Evolutionary conservation across 768 basidiomycete genomes (phyloP).

Genomic region (Botryobasidium botryosum): DNA sequence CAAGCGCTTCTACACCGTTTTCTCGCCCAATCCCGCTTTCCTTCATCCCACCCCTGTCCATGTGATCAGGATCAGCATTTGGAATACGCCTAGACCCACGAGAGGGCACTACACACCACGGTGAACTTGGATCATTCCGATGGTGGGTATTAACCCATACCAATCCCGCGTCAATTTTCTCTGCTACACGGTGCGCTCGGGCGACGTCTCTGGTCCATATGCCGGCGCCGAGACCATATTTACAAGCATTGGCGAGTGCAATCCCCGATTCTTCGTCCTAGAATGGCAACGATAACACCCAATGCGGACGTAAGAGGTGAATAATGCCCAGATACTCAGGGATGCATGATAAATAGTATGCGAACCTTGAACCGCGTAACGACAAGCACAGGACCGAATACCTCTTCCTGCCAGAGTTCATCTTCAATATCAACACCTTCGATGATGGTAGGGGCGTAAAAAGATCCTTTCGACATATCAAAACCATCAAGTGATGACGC

Average conservation of each 20-base stretch:
- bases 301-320: neutral
- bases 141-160: constrained; percentile 87
- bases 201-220: constrained; percentile 67
- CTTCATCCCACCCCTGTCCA: constrained; percentile 77
- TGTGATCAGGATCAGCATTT: neutral
- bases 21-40: constrained; percentile 77
- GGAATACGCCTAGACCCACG: neutral
- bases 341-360: no score
- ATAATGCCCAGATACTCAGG: neutral
- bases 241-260: constrained; percentile 51
- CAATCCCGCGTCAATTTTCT: constrained; percentile 51
- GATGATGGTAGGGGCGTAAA: constrained; percentile 70
- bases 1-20: constrained; percentile 67
- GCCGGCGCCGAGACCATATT: constrained; percentile 66
- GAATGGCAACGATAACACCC: neutral
- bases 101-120: constrained; percentile 40
- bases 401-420: constrained; percentile 64
- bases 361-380: constrained; percentile 36
- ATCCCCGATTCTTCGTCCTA: constrained; percentile 52
- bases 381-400: constrained; percentile 76
- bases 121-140: constrained; percentile 75
- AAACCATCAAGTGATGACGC: constrained; percentile 49
- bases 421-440: constrained; percentile 36
- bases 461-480: constrained; percentile 52
- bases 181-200: constrained; percentile 56